Percentiles rank a stretch among this genome's conserved stretches.
Evolutionary conservation across 169 alveolate species (phyloP).

Genomic region (Cryptosporidium meleagridis): DNA sequence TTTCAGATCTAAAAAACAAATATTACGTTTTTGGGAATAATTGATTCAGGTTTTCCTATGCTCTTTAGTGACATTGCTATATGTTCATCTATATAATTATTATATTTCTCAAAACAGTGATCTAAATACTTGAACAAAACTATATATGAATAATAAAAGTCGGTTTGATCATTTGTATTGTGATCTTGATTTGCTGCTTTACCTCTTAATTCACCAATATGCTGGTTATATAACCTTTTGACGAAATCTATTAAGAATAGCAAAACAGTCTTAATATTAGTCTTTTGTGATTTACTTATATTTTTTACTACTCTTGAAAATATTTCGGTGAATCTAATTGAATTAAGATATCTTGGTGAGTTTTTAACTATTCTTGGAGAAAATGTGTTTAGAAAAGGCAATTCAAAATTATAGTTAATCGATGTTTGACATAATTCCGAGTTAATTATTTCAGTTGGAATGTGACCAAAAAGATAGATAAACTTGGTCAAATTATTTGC

Average conservation of each 20-base stretch:
- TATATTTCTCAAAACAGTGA: not conserved
- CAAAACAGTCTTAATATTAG: not conserved
- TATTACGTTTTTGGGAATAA: not conserved
- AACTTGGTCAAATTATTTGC: not conserved
- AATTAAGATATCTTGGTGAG: slow-evolving; percentile 6
- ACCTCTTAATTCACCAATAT: not conserved
- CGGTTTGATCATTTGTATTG: not conserved
- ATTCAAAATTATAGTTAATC: not conserved
- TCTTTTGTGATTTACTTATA: not conserved
- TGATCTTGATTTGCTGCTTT: not conserved
- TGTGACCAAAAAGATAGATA: slow-evolving; percentile 27
- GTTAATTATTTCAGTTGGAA: slow-evolving; percentile 21
- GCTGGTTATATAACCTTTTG: not conserved
- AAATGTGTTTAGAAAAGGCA: slow-evolving; percentile 2
- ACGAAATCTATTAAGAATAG: slow-evolving; percentile 12
- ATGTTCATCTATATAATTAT: slow-evolving; percentile 7
- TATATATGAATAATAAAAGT: slow-evolving; percentile 18
- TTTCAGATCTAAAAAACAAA: not conserved
- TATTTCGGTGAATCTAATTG: slow-evolving; percentile 3
- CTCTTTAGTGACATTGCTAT: slow-evolving; percentile 14
- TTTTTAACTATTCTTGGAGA: slow-evolving; percentile 15
- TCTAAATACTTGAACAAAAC: slow-evolving; percentile 4
- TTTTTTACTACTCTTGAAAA: not conserved
- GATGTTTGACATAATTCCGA: not conserved
- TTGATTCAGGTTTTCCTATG: slow-evolving; percentile 13